Percentiles rank a stretch among this genome's conserved stretches.
Evolutionary conservation across 2,329 filamentous ascomycete genomes (phyloP).

Genomic region (Pseudonectria foliicola): DNA sequence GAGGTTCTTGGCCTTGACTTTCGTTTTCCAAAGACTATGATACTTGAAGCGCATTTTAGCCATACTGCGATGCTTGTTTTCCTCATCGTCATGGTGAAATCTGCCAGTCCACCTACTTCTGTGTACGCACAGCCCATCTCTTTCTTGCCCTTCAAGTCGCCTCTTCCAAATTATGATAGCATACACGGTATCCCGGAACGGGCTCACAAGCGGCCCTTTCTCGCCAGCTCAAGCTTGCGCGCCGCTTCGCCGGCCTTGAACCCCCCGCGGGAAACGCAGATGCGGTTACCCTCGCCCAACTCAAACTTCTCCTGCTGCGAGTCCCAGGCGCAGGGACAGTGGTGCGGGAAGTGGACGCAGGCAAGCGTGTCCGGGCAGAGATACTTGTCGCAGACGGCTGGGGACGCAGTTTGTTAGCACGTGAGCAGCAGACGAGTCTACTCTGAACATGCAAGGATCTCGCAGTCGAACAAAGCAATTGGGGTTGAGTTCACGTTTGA

Average conservation of each 20-base stretch:
- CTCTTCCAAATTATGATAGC: no score
- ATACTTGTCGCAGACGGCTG: conserved; percentile 86
- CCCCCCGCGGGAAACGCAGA: conserved; percentile 70
- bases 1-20: no score
- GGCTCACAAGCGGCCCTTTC: conserved; percentile 63
- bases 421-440: background rate
- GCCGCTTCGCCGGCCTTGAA: conserved; percentile 64
- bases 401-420: conserved; percentile 7
- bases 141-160: no score
- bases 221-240: conserved; percentile 70
- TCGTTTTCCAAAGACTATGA: no score
- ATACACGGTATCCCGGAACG: no score
- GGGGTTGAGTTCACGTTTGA: no score
- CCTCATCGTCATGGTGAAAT: no score
- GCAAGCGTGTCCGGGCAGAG: conserved; percentile 90
- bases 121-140: no score
- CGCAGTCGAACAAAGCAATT: no score
- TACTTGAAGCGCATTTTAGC: no score
- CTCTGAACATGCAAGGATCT: background rate
- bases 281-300: conserved; percentile 60
- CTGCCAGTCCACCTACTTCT: no score
- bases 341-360: conserved; percentile 93
- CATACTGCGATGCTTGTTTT: no score
- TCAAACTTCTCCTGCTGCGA: conserved; percentile 72
- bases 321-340: conserved; percentile 87